Evolutionary conservation across 1,139 yeast genomes (phyloP).

Genomic region (Kurtzmaniella quercitrusa): DNA sequence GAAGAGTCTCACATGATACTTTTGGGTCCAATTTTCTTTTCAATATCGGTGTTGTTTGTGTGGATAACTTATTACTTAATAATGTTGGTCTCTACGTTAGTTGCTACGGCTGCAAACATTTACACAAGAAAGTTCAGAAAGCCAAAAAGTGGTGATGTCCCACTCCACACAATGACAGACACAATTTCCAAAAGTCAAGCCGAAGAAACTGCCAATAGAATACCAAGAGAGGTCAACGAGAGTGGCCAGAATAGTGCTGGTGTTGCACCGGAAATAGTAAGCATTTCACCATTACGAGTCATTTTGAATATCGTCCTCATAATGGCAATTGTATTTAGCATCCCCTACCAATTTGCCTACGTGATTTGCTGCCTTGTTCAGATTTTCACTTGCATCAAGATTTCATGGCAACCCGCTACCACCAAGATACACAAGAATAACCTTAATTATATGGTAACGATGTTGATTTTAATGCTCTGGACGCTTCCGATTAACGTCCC

Average conservation of each 20-base stretch:
- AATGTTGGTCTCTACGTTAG: slow-evolving; percentile 9
- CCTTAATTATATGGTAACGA: slow-evolving; percentile 50
- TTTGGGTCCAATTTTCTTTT: slow-evolving; percentile 54
- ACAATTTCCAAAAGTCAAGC: not conserved
- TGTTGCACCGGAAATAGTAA: not conserved
- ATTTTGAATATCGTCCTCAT: slow-evolving; percentile 4
- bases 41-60: slow-evolving; percentile 50
- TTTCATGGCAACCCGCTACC: slow-evolving; percentile 8
- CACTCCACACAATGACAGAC: not conserved
- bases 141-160: not conserved
- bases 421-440: slow-evolving; percentile 14
- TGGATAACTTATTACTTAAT: slow-evolving; percentile 21
- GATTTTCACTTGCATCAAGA: slow-evolving; percentile 38
- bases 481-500: slow-evolving; percentile 67
- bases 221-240: no score
- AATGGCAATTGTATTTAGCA: slow-evolving; percentile 46
- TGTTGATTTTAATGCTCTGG: slow-evolving; percentile 61
- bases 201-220: not conserved
- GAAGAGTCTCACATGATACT: slow-evolving; percentile 55
- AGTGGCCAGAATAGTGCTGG: no score
- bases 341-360: slow-evolving; percentile 80
- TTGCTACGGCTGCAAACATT: not conserved
- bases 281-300: not conserved
- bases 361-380: slow-evolving; percentile 56
- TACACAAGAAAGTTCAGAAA: not conserved